Evolutionary conservation across 139 green algal species (phyloP).

Genomic region (Chlamydomonas sphaeroides): DNA sequence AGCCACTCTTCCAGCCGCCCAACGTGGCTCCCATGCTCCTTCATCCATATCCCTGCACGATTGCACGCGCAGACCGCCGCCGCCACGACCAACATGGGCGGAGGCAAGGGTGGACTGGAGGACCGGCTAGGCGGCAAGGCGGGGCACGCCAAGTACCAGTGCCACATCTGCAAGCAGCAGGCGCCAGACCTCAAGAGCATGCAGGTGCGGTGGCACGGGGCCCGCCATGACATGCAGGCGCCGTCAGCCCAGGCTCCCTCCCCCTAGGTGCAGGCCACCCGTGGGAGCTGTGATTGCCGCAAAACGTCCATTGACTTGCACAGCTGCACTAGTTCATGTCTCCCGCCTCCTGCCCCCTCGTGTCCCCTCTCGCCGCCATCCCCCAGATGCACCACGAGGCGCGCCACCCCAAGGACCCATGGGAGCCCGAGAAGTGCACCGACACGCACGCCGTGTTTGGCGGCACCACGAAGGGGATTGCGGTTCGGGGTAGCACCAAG

Average conservation of each 20-base stretch:
- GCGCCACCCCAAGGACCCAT: constrained; percentile 84
- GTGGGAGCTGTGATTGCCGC: no score
- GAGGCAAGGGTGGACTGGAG: constrained; percentile 72
- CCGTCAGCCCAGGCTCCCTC: no score
- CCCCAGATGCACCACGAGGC: constrained; percentile 73
- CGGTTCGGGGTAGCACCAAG: constrained; percentile 63
- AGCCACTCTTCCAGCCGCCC: no score
- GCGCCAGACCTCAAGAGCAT: constrained; percentile 81
- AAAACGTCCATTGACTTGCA: no score
- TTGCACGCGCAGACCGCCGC: constrained; percentile 51
- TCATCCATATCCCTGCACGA: no score
- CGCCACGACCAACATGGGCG: constrained; percentile 74
- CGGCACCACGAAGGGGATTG: constrained; percentile 78
- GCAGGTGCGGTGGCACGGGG: constrained; percentile 75
- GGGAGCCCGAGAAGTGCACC: constrained; percentile 65
- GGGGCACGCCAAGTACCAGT: constrained; percentile 86
- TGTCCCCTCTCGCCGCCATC: constrained; percentile 27
- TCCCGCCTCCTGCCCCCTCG: no score
- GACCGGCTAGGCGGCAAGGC: constrained; percentile 79
- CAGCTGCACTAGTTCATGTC: no score
- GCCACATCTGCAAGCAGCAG: constrained; percentile 64
- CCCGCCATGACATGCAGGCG: no score
- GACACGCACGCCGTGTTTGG: constrained; percentile 68
- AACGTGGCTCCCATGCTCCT: no score
- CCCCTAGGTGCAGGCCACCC: no score